Percentiles rank a stretch among this genome's conserved stretches.
These are phyloP conservation scores for Tribonema minus DNA, from an alignment of 108 stramenopile genomes.

Conservation along the genomic window DNA sequence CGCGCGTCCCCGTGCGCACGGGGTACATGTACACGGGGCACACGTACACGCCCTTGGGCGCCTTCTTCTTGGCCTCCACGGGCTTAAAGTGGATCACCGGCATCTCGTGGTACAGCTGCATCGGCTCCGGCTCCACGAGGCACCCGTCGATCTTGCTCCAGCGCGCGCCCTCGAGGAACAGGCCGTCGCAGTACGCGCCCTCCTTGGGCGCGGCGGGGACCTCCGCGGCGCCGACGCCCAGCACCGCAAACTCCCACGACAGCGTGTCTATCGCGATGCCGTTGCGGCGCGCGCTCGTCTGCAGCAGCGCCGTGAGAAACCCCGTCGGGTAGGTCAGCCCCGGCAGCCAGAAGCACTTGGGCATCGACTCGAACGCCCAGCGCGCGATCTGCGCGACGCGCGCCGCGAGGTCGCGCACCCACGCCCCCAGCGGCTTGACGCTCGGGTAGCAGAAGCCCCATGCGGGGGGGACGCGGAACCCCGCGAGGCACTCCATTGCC, in stretches of 20 bases:
- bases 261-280: conserved; percentile 63
- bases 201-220: conserved; percentile 54
- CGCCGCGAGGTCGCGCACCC: conserved; percentile 57
- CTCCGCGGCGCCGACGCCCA: not conserved
- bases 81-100: conserved; percentile 69
- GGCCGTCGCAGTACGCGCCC: conserved; percentile 58
- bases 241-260: conserved; percentile 57
- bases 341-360: conserved; percentile 62
- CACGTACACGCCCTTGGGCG: conserved; percentile 52
- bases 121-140: conserved; percentile 60
- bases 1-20: conserved; percentile 61
- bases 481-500: conserved; percentile 55
- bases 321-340: conserved; percentile 68
- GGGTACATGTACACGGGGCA: conserved; percentile 69
- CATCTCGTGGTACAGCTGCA: conserved; percentile 63
- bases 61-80: conserved; percentile 57
- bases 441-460: conserved; percentile 63
- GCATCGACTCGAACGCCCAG: conserved; percentile 54
- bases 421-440: conserved; percentile 60
- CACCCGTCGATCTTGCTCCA: conserved; percentile 54
- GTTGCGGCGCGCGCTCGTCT: conserved; percentile 60
- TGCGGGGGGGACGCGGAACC: conserved; percentile 53
- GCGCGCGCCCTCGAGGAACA: conserved; percentile 63
- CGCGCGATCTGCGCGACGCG: conserved; percentile 46
- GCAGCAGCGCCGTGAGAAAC: conserved; percentile 62